Evolutionary conservation across 202 grass and related monocot species (phyloP).

Genomic region (Cymbopogon flexuosus): DNA sequence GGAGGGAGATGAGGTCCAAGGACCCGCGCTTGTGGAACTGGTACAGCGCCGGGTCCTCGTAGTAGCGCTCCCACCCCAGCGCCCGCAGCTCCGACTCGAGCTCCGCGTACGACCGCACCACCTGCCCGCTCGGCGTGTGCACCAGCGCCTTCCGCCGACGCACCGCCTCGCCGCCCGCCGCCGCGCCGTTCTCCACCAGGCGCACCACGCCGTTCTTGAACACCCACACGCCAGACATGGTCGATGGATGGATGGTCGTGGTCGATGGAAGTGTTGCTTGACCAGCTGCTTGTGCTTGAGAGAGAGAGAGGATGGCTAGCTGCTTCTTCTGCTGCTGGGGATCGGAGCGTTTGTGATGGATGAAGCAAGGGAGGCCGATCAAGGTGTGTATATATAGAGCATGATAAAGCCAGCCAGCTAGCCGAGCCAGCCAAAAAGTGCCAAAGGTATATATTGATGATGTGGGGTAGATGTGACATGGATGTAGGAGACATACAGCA

Average conservation of each 20-base stretch:
- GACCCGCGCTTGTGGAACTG: constrained; percentile 66
- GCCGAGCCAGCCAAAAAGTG: background rate
- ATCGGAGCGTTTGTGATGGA: background rate
- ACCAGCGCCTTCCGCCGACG: constrained; percentile 50
- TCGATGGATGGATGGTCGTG: too few species aligned
- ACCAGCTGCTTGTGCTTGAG: background rate
- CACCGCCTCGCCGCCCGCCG: constrained; percentile 5
- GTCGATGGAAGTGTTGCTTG: background rate
- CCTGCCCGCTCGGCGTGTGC: constrained; percentile 54
- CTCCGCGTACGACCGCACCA: constrained; percentile 53
- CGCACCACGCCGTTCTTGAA: constrained; percentile 60
- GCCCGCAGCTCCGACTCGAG: constrained; percentile 49
- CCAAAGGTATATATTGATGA: background rate
- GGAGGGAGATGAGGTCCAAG: constrained; percentile 74
- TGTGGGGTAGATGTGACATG: constrained; percentile 37
- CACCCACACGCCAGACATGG: constrained; percentile 63
- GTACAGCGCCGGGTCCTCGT: constrained; percentile 44
- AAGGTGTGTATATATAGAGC: background rate
- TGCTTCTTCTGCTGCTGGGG: background rate
- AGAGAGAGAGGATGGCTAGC: background rate
- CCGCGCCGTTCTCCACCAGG: constrained; percentile 48
- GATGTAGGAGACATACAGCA: constrained; percentile 2
- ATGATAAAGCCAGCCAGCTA: too few species aligned
- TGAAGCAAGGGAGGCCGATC: background rate
- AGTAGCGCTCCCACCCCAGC: constrained; percentile 73